Evolutionary conservation across 176 grass and related monocot genomes (phyloP).

Genomic region (Oryza brachyantha): DNA sequence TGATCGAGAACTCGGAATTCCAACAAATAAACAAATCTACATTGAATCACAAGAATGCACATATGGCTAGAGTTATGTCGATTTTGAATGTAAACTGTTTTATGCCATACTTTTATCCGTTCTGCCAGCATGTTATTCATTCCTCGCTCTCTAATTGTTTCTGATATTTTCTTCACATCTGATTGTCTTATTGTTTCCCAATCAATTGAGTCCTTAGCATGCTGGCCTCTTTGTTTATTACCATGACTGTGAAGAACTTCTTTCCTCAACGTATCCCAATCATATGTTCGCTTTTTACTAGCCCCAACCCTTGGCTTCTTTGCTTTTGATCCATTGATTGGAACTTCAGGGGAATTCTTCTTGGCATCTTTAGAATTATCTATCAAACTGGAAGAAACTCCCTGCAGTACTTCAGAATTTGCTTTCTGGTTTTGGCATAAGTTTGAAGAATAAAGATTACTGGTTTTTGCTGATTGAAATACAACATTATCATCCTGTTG

Average conservation of each 20-base stretch:
- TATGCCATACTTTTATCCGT: conserved; percentile 62
- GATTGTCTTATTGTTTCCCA: conserved; percentile 61
- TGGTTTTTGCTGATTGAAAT: not conserved
- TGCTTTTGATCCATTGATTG: conserved; percentile 36
- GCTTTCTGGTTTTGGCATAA: conserved; percentile 12
- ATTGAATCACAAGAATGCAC: not conserved
- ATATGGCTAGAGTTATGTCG: not conserved
- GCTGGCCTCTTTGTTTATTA: conserved; percentile 42
- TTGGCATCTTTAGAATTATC: conserved; percentile 23
- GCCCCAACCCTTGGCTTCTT: conserved; percentile 40
- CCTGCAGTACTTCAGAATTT: not conserved
- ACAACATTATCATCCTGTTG: conserved; percentile 18
- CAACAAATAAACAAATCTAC: conserved; percentile 15
- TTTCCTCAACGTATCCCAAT: conserved; percentile 78
- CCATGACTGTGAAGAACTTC: conserved; percentile 28
- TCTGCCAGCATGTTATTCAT: conserved; percentile 90
- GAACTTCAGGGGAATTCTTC: conserved; percentile 25
- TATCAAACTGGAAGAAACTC: conserved; percentile 23
- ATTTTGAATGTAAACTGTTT: conserved; percentile 14
- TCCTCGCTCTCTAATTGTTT: conserved; percentile 69
- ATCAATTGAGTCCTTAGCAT: conserved; percentile 59
- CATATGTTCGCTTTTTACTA: conserved; percentile 42
- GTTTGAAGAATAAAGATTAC: conserved; percentile 20
- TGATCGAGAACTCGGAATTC: not conserved
- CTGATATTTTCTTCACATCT: conserved; percentile 54